Evolutionary conservation across 2,329 filamentous ascomycete species (phyloP), one percentile per base, ranked within the genome.

Genomic region (Trichoderma atroviride): DNA sequence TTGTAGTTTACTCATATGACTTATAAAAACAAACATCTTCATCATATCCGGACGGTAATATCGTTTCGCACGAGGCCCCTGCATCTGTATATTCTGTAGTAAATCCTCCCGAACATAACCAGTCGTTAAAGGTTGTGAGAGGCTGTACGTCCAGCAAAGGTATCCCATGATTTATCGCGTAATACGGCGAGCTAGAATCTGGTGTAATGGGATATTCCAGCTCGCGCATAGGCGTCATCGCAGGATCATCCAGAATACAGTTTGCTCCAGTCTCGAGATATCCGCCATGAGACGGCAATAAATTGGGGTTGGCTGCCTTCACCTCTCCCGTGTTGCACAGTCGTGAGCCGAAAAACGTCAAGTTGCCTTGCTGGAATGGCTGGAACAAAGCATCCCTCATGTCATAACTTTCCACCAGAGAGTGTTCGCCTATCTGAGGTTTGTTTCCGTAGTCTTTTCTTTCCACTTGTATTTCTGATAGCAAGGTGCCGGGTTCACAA

Each of bases 51-150:
- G 24, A 31, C 53, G 27, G 3, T 9, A 47, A 31, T 14, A 9
- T 22, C 19, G 37, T 19, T 24, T 61, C 58, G n/a, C 37, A 61
- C 14, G 31, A 59, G 13, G n/a, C n/a, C 43, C 53, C 37, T 29
- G n/a, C 10, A 27, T 60, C 53, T 9, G 13, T 22, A 27, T 60
- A 43, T 19, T 50, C 24, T 58, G 16, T 9, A 50, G 11, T 47
- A 50, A 37, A 58, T 29, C n/a, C 55, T 33, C 35, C 6, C 22
- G 47, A 31, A 55, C 27, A 70, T 52, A 71, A 68, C 73, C 72
- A 75, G n/a, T 75, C 65, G 35, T 74, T 69, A 31, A 74, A 58
- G 43, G 70, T 71, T 16, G 69, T 58, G 57, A 75, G 72, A 24
- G 40, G 61, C 24, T 35, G 52, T 43, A 69, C 69, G 53, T 72